These are phyloP conservation scores for Puccinia coronata DNA, from an alignment of 1,284 basidiomycete species.

Conservation along the genomic window DNA sequence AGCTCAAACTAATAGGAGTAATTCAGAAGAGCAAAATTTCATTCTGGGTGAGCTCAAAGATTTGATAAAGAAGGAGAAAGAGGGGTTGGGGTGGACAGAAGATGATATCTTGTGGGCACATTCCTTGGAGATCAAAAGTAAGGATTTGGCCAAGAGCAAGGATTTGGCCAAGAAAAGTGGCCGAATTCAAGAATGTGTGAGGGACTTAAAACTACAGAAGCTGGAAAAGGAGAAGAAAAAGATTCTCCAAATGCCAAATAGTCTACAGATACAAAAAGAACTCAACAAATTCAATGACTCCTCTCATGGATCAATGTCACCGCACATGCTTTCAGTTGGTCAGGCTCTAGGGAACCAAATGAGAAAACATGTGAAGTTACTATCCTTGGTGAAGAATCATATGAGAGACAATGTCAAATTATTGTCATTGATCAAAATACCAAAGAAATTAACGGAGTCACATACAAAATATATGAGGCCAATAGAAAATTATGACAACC, in stretches of 20 bases:
- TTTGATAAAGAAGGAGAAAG: background rate
- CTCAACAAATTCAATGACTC: background rate
- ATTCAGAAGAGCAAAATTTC: background rate
- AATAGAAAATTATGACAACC: too few relatives aligned
- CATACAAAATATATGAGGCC: too few relatives aligned
- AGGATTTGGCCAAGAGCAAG: background rate
- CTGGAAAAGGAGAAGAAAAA: background rate
- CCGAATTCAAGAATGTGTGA: background rate
- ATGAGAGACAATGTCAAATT: too few relatives aligned
- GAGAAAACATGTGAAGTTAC: too few relatives aligned
- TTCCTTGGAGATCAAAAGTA: background rate
- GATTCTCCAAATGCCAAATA: background rate
- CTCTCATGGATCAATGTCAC: background rate
- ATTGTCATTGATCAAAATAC: too few relatives aligned
- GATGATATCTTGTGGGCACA: background rate
- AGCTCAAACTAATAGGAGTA: background rate
- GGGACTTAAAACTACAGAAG: background rate
- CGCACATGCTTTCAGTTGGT: background rate
- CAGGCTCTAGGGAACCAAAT: too few relatives aligned
- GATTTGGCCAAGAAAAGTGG: too few relatives aligned
- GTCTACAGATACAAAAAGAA: background rate
- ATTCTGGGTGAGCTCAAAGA: background rate
- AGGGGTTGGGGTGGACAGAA: slow-evolving; percentile 5
- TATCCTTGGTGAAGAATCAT: too few relatives aligned
- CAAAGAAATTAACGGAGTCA: too few relatives aligned